Evolutionary conservation across 108 stramenopile genomes (phyloP).

Genomic region (Cyclotella kingstonii): DNA sequence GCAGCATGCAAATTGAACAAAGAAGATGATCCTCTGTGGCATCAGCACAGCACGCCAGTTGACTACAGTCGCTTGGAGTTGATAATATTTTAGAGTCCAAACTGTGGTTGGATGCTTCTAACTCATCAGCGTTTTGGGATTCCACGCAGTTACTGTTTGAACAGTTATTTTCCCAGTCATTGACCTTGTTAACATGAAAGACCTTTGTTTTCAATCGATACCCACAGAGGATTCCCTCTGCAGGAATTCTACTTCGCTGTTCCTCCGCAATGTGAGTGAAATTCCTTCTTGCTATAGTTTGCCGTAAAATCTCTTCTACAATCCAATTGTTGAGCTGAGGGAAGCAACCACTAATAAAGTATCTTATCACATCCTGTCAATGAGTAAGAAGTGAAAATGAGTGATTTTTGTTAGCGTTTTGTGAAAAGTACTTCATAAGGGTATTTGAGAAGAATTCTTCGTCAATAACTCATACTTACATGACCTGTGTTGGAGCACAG

Average conservation of each 20-base stretch:
- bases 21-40: background rate
- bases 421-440: no score
- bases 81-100: no score
- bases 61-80: no score
- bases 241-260: background rate
- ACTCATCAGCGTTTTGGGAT: no score
- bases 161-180: background rate
- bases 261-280: background rate
- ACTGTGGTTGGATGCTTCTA: no score
- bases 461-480: no score
- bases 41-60: no score
- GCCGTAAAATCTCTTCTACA: background rate
- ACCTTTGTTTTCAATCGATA: conserved; percentile 16
- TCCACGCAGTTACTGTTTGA: background rate
- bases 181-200: background rate
- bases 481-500: no score
- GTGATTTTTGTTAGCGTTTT: no score
- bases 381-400: no score
- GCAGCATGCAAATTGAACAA: conserved; percentile 17
- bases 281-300: background rate
- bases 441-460: no score
- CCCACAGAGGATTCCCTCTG: conserved; percentile 7
- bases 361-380: background rate
- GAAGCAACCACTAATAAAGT: background rate
- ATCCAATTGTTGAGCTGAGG: background rate